Evolutionary conservation across 2,329 filamentous ascomycete genomes (phyloP).

Genomic region (Conoideocrella luteorostrata): DNA sequence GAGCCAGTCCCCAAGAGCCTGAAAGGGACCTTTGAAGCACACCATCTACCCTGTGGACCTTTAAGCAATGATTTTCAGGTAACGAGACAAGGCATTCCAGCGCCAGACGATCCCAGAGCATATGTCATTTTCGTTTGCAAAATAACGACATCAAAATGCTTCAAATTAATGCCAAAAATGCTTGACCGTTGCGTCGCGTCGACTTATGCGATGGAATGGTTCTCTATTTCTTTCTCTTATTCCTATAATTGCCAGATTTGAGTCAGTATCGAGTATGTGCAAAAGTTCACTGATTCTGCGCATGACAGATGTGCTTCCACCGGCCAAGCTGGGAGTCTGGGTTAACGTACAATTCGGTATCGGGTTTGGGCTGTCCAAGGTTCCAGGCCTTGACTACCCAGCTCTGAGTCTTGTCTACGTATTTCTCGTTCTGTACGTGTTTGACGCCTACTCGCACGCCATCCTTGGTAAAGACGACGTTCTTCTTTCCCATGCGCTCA

Average conservation of each 20-base stretch:
- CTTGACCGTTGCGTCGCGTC: not conserved
- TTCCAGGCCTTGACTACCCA: slow-evolving; percentile 63
- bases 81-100: not conserved
- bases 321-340: too few species aligned
- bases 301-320: too few species aligned
- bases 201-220: not conserved
- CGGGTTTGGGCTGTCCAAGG: slow-evolving; percentile 30
- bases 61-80: not conserved
- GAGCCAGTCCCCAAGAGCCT: too few species aligned
- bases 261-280: not conserved
- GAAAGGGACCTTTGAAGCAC: too few species aligned
- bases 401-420: slow-evolving; percentile 67
- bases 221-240: slow-evolving; percentile 9
- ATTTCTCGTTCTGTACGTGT: slow-evolving; percentile 60
- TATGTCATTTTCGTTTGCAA: not conserved
- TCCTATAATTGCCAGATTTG: not conserved
- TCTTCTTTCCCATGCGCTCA: slow-evolving; percentile 67
- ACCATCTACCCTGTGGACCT: not conserved
- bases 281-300: too few species aligned
- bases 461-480: slow-evolving; percentile 69
- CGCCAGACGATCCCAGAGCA: not conserved
- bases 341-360: slow-evolving; percentile 15
- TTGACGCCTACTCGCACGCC: slow-evolving; percentile 67
- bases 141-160: not conserved
- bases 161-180: too few species aligned